These are phyloP conservation scores for Populus euphratica DNA, from an alignment of 345 rosid species.

Conservation along the genomic window DNA sequence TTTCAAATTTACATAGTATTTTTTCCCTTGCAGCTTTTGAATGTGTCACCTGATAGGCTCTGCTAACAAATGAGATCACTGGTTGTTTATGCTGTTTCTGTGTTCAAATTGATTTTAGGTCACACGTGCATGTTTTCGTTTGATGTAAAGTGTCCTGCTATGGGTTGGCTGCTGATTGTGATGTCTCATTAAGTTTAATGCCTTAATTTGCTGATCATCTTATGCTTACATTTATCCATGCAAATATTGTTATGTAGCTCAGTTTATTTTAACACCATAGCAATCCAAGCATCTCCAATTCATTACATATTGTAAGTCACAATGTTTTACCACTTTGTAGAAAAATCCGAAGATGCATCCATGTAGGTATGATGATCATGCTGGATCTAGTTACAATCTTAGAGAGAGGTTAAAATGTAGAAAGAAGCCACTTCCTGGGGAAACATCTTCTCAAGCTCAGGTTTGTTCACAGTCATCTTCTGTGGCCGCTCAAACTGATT, in stretches of 20 bases:
- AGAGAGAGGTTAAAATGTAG: constrained; percentile 54
- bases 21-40: background rate
- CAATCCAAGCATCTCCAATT: background rate
- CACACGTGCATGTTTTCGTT: background rate
- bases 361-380: constrained; percentile 59
- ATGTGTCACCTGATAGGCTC: background rate
- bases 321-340: constrained; percentile 33
- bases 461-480: constrained; percentile 27
- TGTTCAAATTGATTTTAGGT: background rate
- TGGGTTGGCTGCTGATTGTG: background rate
- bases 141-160: background rate
- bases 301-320: constrained; percentile 6
- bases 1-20: background rate
- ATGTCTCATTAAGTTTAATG: background rate
- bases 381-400: constrained; percentile 61
- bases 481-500: constrained; percentile 23
- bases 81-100: background rate
- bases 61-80: background rate
- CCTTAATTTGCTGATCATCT: background rate
- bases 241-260: background rate
- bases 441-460: constrained; percentile 22
- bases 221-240: background rate
- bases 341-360: constrained; percentile 79
- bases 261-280: background rate
- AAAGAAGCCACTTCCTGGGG: constrained; percentile 19